Evolutionary conservation across 2,329 filamentous ascomycete species (phyloP), one percentile per base, ranked within the genome.

Genomic region (Ophioceras dolichostomum): DNA sequence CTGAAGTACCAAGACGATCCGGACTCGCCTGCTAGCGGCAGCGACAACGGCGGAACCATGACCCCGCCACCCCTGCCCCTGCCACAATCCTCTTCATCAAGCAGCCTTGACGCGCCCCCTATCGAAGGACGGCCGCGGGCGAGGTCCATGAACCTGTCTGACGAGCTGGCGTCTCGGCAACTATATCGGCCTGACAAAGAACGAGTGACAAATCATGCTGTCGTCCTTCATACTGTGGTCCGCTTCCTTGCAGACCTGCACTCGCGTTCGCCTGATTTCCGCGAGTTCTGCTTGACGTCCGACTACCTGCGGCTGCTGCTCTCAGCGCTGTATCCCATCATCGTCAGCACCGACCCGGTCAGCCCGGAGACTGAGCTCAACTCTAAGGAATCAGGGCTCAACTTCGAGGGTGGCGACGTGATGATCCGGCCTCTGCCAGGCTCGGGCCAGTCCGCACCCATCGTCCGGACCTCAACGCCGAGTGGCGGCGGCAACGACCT

Each of bases 361-460:
- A 81, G 75, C 38, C 79, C 91, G 0, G 83, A 91, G 48, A 83
- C 79, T 1, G 91, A 98, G 55, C 62, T 96, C n/a, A 78, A 86
- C 48, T 88, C 86, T 13, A 73, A 82, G 47, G 81, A 88, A 46
- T 83, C 83, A 10, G 73, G 76, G 2, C 69, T 94, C 40, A 89
- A 77, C 1, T 94, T 94, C 46, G 85, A 91, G 46, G 86, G 86
- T 1, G 78, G 80, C 32, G 85, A 89, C 56, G 81, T 94, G 1
- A 81, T 88, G 18, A 83, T 93, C 42, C 76, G 83, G 12, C 84
- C 85, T 0, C 69, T 84, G 4, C 77, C 61, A 16, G 61, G 76
- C 1, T 76, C 76, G 13, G 68, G 72, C 4, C 61, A 68, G 20
- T 67, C 71, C 6, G 65, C 74, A 49, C 80, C 83, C 1, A 81